Base-by-base conservation (phyloP, 1,139 yeast genomes). In the Candida buenavistaensis region DNA sequence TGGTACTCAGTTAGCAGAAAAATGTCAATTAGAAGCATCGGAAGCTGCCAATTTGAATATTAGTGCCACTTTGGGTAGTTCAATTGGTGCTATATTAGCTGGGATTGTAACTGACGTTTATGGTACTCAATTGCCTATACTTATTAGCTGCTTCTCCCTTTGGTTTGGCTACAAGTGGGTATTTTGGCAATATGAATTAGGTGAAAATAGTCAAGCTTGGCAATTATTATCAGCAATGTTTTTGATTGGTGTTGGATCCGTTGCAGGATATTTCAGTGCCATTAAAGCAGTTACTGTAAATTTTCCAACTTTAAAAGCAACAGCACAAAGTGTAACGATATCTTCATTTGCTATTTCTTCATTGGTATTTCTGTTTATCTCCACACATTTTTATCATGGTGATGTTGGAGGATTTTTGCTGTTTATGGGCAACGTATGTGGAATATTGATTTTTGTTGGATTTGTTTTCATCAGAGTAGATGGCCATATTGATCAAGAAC, bases 291-390 rank as follows among this genome's bases (percentile, higher is more conserved):
- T 62, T 5, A 54, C 66, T 0, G 42, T 62, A 4, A 55, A 51
- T 37, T 63, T 63, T 34, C 67, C 67, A 6, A 50, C 52, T 19
- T 53, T 37, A 32, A 61, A 59, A 37, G 65, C 64, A 13, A 48
- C 64, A 0, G 68, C 68, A 7, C 68, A 62, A 41, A 58, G 65
- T 40, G 47, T 62, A 12, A 61, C 68, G n/a, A 62, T 62, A 35
- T 63, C 68, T 1, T 55, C 63, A 5, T 62, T 62, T 51, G 68
- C 68, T n/a, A 60, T 62, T n/a, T 54, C 65, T 2, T 54, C 63
- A 26, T 48, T 62, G 34, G 25, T 62, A 8, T 60, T 47, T 41
- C 58, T 55, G 52, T 44, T 44, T 14, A 45, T 60, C 13, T 48
- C 55, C 9, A 46, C 58, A 26, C 39, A 44, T 21, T 26, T 55